Evolutionary conservation across 306 rosid genomes (phyloP), one percentile per base, ranked within the genome.

Genomic region (Cucurbita argyrosperma): DNA sequence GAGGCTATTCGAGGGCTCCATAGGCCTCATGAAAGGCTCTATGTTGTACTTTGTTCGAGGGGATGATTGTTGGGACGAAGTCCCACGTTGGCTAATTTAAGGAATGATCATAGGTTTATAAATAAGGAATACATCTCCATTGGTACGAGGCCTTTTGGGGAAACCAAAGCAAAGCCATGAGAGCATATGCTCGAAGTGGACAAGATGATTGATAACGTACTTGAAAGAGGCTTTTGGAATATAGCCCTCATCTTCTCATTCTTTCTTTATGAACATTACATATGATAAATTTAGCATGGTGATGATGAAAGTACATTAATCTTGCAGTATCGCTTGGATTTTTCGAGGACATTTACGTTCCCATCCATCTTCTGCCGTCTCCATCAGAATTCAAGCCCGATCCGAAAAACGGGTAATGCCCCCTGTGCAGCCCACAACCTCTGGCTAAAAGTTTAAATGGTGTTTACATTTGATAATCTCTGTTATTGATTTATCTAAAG

Each of bases 271-370:
- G 39, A 42, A 10, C 38, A 5, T 23, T 5, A 11, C 26, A 37
- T 6, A 19, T 9, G 26, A 40, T 18, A 42, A 39, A 42, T 65
- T 65, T 10, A 19, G 51, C 35, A 65, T 65, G 26, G 1, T 67
- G 72, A 19, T 45, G 72, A 67, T 45, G 38, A 54, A 23, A 23
- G 10, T 14, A 16, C 5, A n/a, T 7, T 26, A 52, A 70, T 80
- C 42, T 75, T 82, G 75, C 96, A 92, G 96, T 92, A 70, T 83
- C 91, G 8, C 85, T 92, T 78, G 98, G 89, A 80, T 90, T 90
- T 87, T 92, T 92, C 62, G 91, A 90, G 39, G 98, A 92, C 74
- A 84, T 92, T 69, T 86, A 85, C 59, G 59, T 90, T 74, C 96
- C 91, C 37, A 64, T 7, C 53, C 82, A 86, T 76, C 84, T 85